These are phyloP conservation scores for Nakaseomyces nivariensis DNA, from an alignment of 1,139 yeast genomes.

Conservation along the genomic window DNA sequence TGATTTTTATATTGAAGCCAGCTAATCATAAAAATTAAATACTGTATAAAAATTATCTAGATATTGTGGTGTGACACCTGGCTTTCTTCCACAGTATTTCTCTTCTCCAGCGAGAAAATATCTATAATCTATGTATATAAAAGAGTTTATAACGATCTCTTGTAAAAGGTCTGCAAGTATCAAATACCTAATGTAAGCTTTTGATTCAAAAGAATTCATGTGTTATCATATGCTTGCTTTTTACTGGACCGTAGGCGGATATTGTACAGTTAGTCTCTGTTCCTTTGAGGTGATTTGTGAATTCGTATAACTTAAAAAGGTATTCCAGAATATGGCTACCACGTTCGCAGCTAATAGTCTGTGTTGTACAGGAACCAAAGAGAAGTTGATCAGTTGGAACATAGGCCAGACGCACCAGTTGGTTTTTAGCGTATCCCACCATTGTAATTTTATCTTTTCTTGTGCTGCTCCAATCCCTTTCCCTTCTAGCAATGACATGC, in stretches of 20 bases:
- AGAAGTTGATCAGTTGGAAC: conserved; percentile 65
- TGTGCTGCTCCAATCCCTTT: conserved; percentile 31
- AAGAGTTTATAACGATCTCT: too few relatives aligned
- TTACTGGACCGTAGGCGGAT: conserved; percentile 33
- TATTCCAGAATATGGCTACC: conserved; percentile 77
- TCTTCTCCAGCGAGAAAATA: too few relatives aligned
- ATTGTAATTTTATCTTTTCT: conserved; percentile 38
- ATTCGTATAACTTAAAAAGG: conserved; percentile 55
- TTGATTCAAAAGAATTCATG: too few relatives aligned
- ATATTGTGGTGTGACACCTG: too few relatives aligned
- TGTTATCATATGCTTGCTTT: not conserved
- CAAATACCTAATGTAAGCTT: too few relatives aligned
- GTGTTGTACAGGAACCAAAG: conserved; percentile 57
- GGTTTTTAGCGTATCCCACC: conserved; percentile 51
- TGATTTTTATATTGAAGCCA: too few relatives aligned
- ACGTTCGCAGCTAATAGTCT: conserved; percentile 61
- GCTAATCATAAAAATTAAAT: too few relatives aligned
- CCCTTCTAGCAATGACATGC: conserved; percentile 60
- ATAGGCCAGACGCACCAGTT: conserved; percentile 89
- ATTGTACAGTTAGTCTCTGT: conserved; percentile 25
- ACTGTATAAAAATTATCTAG: too few relatives aligned
- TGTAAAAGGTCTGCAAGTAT: too few relatives aligned
- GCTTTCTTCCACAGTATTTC: too few relatives aligned
- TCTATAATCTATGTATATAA: too few relatives aligned
- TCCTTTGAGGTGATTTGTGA: conserved; percentile 13